Conservation (phyloP, 2,329 filamentous ascomycete species). For the Anisogramma anomala region DNA sequence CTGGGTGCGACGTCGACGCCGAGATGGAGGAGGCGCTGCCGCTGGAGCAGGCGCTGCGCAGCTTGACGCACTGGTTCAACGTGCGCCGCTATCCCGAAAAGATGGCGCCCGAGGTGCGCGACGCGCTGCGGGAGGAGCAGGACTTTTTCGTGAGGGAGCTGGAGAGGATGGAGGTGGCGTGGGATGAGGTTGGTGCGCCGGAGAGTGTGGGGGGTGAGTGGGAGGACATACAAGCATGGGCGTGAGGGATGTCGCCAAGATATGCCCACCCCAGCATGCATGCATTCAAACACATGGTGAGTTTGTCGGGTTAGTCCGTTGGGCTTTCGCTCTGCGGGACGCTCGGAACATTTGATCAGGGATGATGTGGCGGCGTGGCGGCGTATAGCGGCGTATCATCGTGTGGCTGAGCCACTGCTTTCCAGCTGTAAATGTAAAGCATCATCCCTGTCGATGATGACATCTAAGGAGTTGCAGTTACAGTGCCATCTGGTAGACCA, state of each 20-base stretch:
- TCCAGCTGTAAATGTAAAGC: too few species aligned
- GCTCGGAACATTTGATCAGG: too few species aligned
- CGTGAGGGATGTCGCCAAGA: slow-evolving; percentile 1
- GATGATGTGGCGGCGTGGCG: too few species aligned
- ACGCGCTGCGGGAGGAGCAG: slow-evolving; percentile 57
- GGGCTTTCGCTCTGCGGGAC: too few species aligned
- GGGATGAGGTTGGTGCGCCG: slow-evolving; percentile 29
- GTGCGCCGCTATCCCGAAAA: slow-evolving; percentile 69
- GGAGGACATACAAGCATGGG: slow-evolving; percentile 14
- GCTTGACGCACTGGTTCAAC: slow-evolving; percentile 91
- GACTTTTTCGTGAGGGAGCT: slow-evolving; percentile 72
- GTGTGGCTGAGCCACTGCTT: too few species aligned
- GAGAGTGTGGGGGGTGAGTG: slow-evolving; percentile 21
- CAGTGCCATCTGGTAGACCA: too few species aligned
- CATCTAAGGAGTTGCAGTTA: too few species aligned
- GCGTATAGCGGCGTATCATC: too few species aligned
- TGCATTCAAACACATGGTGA: too few species aligned
- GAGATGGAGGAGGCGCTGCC: slow-evolving; percentile 90
- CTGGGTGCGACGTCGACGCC: slow-evolving; percentile 80
- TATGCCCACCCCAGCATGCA: too few species aligned
- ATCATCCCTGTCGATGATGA: too few species aligned
- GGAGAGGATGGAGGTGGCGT: slow-evolving; percentile 54
- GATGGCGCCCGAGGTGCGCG: slow-evolving; percentile 49
- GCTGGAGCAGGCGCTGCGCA: slow-evolving; percentile 78
- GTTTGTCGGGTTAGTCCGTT: too few species aligned